Base-by-base conservation (phyloP, 2,329 filamentous ascomycete genomes). In the Neospermospora avenae region DNA sequence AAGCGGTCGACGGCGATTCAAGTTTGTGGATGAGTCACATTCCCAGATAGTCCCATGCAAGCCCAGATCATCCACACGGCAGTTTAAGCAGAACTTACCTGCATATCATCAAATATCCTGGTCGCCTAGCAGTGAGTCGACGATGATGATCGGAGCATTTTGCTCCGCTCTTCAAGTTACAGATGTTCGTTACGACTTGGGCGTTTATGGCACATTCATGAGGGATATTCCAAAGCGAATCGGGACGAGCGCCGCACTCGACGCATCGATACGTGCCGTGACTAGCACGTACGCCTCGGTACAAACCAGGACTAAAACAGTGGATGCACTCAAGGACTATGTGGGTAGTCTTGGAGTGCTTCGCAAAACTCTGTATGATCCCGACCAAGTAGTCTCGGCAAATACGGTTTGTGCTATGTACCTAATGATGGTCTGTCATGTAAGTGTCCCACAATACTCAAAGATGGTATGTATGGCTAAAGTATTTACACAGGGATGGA, bases 181-280 rank as follows among this genome's bases (percentile, higher is more conserved):
- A 0, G 77, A 81, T 48, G 70, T 79, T 18, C 72, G 77, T 18
- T 81, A 78, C 62, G 79, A 81, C 46, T 65, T 82, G 6, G 70
- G 71, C 44, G 77, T 76, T 14, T 82, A 79, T 61, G 80, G 80
- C 0, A 64, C 68, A 0, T 82, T 78, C 62, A 66, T 82, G 11
- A 68, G 70, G 1, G 72, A 78, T n/a, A 68, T 82, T 0, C 80
- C 80, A 0, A 66, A 67, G 37, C 76, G 78, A 0, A 63, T 82
- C 1, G 80, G 79, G 1, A 69, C 61, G 11, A 81, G 78, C 48
- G 71, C 73, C 49, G 78, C 79, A 1, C 70, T 83, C 42, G 58
- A 60, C 53, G 53, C 58, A 3, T 55, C 52, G 22, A 37, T 55
- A 1, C 35, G 37, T 14, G 52, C 52, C 20, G 6, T 39, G 8